Percentiles rank a stretch among this genome's conserved stretches.
Evolutionary conservation across 805 yeast genomes (phyloP).

Genomic region (Grigorovia transvaalensis): DNA sequence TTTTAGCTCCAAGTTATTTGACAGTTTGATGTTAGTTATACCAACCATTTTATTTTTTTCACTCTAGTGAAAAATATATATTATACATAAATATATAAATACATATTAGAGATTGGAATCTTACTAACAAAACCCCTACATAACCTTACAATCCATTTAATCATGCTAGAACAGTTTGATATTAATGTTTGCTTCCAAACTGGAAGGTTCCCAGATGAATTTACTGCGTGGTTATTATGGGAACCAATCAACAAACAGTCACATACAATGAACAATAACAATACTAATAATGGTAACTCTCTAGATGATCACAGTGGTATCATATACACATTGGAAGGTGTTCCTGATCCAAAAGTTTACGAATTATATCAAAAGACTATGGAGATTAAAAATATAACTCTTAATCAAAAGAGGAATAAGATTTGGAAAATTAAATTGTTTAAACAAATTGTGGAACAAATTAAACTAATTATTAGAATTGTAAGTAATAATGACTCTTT

Average conservation of each 20-base stretch:
- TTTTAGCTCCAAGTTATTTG: too few species aligned
- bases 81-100: too few species aligned
- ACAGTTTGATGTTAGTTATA: neutral
- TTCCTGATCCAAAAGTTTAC: conserved; percentile 4
- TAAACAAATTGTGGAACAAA: neutral
- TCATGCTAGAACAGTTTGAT: neutral
- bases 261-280: neutral
- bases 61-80: too few species aligned
- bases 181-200: neutral
- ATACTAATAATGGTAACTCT: too few species aligned
- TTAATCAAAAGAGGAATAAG: neutral
- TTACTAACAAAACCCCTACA: too few species aligned
- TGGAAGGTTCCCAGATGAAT: neutral
- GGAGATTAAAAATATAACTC: conserved; percentile 1
- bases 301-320: neutral
- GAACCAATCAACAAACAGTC: neutral
- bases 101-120: too few species aligned
- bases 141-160: too few species aligned
- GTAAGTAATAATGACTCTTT: neutral
- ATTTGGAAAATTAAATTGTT: conserved; percentile 30
- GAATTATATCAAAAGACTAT: conserved; percentile 9
- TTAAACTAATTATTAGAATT: neutral
- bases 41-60: neutral
- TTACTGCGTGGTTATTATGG: neutral
- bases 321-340: conserved; percentile 1